phyloP scores from a whole-genome alignment of 2,329 filamentous ascomycete genomes.

The Ascochyta clinopodiicola region DNA sequence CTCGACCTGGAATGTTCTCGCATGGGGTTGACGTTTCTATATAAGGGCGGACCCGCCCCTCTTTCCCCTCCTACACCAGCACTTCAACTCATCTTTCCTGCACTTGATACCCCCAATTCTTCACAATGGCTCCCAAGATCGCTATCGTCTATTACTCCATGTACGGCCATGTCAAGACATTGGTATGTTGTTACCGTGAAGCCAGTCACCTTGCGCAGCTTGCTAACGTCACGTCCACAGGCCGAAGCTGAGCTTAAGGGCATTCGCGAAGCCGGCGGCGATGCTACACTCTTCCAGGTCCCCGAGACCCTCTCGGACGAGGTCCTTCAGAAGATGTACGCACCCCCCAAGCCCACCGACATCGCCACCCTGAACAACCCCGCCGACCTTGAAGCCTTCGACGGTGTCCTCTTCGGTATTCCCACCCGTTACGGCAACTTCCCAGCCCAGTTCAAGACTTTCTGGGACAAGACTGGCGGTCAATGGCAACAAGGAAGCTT shows the following conservation, averaged over 20 bases:
- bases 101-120: constrained; percentile 21
- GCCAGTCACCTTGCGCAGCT: neutral
- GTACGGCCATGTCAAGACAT: constrained; percentile 45
- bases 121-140: constrained; percentile 82
- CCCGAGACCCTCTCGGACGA: constrained; percentile 85
- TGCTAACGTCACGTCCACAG: constrained; percentile 53
- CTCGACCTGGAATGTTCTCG: constrained; percentile 12
- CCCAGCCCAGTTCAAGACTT: constrained; percentile 91
- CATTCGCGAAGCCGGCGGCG: constrained; percentile 84
- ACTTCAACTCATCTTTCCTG: constrained; percentile 6
- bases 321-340: constrained; percentile 89
- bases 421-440: constrained; percentile 94
- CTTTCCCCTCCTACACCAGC: neutral
- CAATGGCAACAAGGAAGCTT: constrained; percentile 81
- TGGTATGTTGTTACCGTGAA: constrained; percentile 32
- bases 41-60: constrained; percentile 13
- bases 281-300: constrained; percentile 84
- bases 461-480: constrained; percentile 88
- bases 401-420: constrained; percentile 91
- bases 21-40: neutral
- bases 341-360: constrained; percentile 74
- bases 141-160: constrained; percentile 76
- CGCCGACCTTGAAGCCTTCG: constrained; percentile 73
- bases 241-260: constrained; percentile 91
- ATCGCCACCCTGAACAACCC: constrained; percentile 68